Conservation (phyloP, 208 protist species). For the Trypanosomatidae sp. region DNA sequence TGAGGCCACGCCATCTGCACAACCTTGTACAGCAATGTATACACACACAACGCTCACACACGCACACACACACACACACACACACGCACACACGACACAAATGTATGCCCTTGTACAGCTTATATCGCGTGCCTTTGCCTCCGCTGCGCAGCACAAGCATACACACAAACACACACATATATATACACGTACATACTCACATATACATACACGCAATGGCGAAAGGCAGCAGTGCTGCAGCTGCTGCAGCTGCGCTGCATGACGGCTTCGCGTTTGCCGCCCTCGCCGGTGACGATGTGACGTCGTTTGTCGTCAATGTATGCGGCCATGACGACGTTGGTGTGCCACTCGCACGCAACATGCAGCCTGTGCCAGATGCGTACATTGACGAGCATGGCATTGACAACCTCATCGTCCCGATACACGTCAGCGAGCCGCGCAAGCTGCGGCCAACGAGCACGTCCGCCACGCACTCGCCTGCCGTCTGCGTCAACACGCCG, state of each 20-base stretch:
- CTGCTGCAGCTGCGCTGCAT: too few species aligned
- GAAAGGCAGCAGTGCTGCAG: background rate
- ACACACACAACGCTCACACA: background rate
- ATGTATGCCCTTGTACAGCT: background rate
- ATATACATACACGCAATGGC: background rate
- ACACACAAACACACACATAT: background rate
- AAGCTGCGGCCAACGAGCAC: slow-evolving; percentile 3
- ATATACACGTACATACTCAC: background rate
- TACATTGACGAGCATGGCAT: slow-evolving; percentile 67
- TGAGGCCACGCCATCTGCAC: background rate
- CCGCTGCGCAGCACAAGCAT: background rate
- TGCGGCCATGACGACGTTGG: slow-evolving; percentile 62
- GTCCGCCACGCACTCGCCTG: too few species aligned
- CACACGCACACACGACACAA: background rate
- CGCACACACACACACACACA: background rate
- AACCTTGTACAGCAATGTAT: background rate
- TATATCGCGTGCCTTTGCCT: background rate
- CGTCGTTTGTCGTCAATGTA: slow-evolving; percentile 60
- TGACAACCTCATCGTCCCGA: slow-evolving; percentile 81
- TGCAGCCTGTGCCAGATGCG: slow-evolving; percentile 34
- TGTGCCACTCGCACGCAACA: slow-evolving; percentile 40
- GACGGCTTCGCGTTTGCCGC: slow-evolving; percentile 26
- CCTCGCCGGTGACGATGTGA: slow-evolving; percentile 18
- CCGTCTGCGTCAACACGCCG: too few species aligned
- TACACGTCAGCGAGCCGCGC: slow-evolving; percentile 43